Evolutionary conservation across 2,329 filamentous ascomycete genomes (phyloP).

Genomic region (Cladophialophora bantiana): DNA sequence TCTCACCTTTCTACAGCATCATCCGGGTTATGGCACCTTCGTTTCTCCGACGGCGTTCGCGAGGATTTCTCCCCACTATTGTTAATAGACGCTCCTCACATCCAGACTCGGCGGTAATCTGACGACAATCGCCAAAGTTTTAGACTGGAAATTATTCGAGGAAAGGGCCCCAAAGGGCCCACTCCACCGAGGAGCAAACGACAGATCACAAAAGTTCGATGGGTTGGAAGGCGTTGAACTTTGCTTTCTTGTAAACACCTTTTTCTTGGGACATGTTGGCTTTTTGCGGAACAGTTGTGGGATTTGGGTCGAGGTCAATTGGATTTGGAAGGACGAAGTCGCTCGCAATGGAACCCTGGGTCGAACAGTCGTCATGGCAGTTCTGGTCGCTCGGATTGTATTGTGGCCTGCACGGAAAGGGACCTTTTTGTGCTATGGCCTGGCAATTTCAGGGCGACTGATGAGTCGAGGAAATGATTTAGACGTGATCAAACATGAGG

Average conservation of each 20-base stretch:
- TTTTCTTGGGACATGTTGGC: constrained; percentile 9
- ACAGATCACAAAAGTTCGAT: constrained; percentile 25
- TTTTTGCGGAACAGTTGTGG: constrained; percentile 6
- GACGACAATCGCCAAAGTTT: constrained; percentile 8
- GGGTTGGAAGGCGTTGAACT: constrained; percentile 14
- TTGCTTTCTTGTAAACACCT: constrained; percentile 26
- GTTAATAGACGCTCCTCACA: constrained; percentile 32
- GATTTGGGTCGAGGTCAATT: constrained; percentile 9
- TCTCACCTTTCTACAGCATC: constrained; percentile 24
- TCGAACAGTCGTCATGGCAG: background rate
- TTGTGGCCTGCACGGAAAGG: constrained; percentile 21
- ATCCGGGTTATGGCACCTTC: constrained; percentile 19
- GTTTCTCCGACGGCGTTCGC: constrained; percentile 22
- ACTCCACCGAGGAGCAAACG: constrained; percentile 1
- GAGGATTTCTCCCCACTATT: constrained; percentile 21
- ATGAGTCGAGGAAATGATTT: constrained; percentile 1
- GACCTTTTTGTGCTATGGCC: constrained; percentile 12
- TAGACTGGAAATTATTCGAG: constrained; percentile 22
- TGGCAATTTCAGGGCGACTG: constrained; percentile 15
- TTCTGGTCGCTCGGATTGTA: constrained; percentile 10
- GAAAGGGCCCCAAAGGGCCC: constrained; percentile 8
- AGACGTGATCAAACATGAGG: background rate
- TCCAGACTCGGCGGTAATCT: constrained; percentile 6
- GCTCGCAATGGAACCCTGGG: constrained; percentile 7
- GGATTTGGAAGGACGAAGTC: background rate